Conservation (phyloP, 805 yeast species). For the Metschnikowia santaceciliae region DNA sequence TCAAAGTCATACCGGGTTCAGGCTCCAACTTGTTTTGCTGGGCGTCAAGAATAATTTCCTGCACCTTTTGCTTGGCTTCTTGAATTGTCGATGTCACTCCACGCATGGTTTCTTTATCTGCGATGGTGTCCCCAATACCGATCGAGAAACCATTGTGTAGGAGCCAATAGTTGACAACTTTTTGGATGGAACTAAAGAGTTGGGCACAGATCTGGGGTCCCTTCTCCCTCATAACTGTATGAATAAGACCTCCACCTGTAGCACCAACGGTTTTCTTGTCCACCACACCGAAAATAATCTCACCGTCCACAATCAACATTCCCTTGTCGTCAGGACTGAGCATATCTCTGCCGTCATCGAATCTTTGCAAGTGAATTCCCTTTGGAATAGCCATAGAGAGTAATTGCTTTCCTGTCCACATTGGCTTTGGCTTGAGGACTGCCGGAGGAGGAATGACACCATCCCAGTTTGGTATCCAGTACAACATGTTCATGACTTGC, state of each 20-base stretch:
- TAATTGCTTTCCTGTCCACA: conserved; percentile 97
- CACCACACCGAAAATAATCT: conserved; percentile 95
- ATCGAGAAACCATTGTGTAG: conserved; percentile 96
- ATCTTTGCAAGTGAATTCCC: conserved; percentile 92
- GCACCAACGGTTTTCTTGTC: conserved; percentile 98
- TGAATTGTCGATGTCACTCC: conserved; percentile 90
- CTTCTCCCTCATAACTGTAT: conserved; percentile 96
- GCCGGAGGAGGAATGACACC: conserved; percentile 97
- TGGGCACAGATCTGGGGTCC: conserved; percentile 89
- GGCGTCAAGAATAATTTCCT: conserved; percentile 88
- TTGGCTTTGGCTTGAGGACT: conserved; percentile 85
- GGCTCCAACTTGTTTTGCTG: conserved; percentile 85
- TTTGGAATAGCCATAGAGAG: conserved; percentile 89
- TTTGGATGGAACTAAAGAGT: conserved; percentile 88
- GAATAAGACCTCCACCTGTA: conserved; percentile 96
- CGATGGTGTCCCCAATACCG: conserved; percentile 99
- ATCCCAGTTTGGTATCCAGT: conserved; percentile 99
- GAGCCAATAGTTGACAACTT: conserved; percentile 94
- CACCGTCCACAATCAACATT: conserved; percentile 93
- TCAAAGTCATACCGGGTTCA: conserved; percentile 98
- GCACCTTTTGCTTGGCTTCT: conserved; percentile 91
- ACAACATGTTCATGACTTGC: conserved; percentile 92
- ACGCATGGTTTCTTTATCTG: conserved; percentile 94
- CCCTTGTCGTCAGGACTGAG: conserved; percentile 90
- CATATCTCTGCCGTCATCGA: conserved; percentile 83